Evolutionary conservation across 805 yeast genomes (phyloP).

Genomic region (Kurtzmaniella fragi): DNA sequence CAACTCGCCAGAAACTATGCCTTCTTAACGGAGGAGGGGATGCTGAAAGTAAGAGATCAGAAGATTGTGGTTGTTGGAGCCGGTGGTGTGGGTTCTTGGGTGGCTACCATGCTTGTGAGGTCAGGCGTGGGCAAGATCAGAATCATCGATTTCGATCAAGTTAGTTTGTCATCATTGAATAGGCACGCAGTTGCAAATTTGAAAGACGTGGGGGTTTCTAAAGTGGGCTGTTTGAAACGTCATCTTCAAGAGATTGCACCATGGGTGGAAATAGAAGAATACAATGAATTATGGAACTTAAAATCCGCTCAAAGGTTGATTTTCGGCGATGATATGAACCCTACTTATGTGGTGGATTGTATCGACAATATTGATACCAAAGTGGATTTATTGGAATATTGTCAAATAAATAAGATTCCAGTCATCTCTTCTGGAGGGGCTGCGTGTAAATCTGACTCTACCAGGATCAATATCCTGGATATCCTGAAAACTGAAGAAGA

Average conservation of each 20-base stretch:
- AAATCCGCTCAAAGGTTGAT: slow-evolving; percentile 61
- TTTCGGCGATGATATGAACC: slow-evolving; percentile 43
- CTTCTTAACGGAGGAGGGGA: slow-evolving; percentile 82
- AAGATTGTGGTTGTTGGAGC: slow-evolving; percentile 82
- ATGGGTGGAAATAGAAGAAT: slow-evolving; percentile 82
- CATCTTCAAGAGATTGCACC: slow-evolving; percentile 78
- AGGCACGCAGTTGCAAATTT: slow-evolving; percentile 94
- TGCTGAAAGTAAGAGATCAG: slow-evolving; percentile 64
- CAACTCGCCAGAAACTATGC: slow-evolving; percentile 93
- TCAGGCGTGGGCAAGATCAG: slow-evolving; percentile 80
- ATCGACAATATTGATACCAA: slow-evolving; percentile 97
- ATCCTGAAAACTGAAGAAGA: slow-evolving; percentile 90
- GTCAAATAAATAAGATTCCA: slow-evolving; percentile 54
- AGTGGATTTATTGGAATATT: slow-evolving; percentile 77
- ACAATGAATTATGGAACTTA: slow-evolving; percentile 72
- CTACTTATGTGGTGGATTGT: slow-evolving; percentile 86
- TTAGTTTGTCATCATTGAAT: slow-evolving; percentile 83
- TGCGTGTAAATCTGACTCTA: slow-evolving; percentile 92
- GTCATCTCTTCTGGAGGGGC: slow-evolving; percentile 96
- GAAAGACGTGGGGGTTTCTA: slow-evolving; percentile 86
- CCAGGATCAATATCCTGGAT: slow-evolving; percentile 85
- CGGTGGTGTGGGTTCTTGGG: slow-evolving; percentile 99
- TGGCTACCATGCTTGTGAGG: slow-evolving; percentile 81
- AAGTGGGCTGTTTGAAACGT: slow-evolving; percentile 73
- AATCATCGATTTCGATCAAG: slow-evolving; percentile 94